Conservation (phyloP, 306 rosid species). For the Castanea crenata region DNA sequence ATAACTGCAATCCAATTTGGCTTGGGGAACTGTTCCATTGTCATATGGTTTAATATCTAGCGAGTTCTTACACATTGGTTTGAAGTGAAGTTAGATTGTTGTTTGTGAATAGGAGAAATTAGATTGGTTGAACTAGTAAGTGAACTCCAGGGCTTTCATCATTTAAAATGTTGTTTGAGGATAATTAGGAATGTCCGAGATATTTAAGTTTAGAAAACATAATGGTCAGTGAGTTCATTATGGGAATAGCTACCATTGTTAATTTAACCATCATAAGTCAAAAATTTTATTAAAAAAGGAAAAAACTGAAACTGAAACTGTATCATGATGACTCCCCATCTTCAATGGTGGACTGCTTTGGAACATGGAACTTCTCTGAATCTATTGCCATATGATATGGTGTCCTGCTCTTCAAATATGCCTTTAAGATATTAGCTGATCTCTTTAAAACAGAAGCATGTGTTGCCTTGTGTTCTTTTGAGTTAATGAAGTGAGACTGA, state of each 20-base stretch:
- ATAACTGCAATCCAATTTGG: not conserved
- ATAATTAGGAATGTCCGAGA: not conserved
- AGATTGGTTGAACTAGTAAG: not conserved
- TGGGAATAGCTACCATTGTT: not conserved
- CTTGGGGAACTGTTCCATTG: not conserved
- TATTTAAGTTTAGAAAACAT: not conserved
- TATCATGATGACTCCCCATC: not conserved
- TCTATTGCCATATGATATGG: not conserved
- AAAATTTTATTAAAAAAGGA: not conserved
- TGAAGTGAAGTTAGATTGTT: not conserved
- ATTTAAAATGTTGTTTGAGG: not conserved
- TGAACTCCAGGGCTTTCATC: not conserved
- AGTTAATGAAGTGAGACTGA: not conserved
- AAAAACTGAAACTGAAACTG: not conserved
- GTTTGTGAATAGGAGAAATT: not conserved
- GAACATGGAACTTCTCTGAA: not conserved
- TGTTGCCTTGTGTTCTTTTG: not conserved
- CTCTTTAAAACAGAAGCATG: not conserved
- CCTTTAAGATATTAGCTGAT: conserved; percentile 1
- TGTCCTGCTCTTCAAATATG: not conserved
- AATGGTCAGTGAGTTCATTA: not conserved
- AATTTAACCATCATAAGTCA: too few relatives aligned
- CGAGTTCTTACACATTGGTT: not conserved
- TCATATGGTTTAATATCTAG: not conserved
- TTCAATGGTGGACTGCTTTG: not conserved